A percentile compares a stretch with the other conserved stretches of the same genome.
Conservation (phyloP, 352 stramenopile species). For the Globisporangium parvum region DNA sequence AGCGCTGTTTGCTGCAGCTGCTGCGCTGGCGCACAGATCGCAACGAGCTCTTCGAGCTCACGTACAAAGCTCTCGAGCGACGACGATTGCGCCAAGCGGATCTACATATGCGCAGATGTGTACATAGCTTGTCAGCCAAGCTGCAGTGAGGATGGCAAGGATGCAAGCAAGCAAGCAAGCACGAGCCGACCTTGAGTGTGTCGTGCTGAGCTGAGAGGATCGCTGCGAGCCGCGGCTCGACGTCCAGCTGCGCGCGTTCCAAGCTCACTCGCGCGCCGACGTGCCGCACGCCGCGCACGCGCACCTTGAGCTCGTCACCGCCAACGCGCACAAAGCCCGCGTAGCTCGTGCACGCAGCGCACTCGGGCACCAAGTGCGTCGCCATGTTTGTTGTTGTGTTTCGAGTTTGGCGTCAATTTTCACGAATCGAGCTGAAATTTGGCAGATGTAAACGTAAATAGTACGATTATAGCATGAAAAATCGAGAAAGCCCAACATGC, state of each 20-base stretch:
- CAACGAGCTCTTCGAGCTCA: slow-evolving; percentile 58
- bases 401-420: too few relatives aligned
- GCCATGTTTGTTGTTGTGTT: neutral
- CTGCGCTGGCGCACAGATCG: slow-evolving; percentile 27
- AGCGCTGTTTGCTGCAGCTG: slow-evolving; percentile 12
- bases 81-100: slow-evolving; percentile 45
- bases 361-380: slow-evolving; percentile 33
- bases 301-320: slow-evolving; percentile 42
- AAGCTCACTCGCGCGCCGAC: slow-evolving; percentile 21
- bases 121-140: neutral
- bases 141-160: too few relatives aligned
- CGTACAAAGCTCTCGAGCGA: slow-evolving; percentile 42
- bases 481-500: too few relatives aligned
- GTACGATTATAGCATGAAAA: too few relatives aligned
- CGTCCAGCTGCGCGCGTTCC: slow-evolving; percentile 36
- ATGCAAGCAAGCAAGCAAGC: neutral
- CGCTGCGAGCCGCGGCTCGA: slow-evolving; percentile 41
- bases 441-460: too few relatives aligned
- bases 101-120: slow-evolving; percentile 5
- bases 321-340: slow-evolving; percentile 50
- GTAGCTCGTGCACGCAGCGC: slow-evolving; percentile 33
- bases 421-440: too few relatives aligned
- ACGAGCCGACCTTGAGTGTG: slow-evolving; percentile 36
- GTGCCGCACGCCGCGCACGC: slow-evolving; percentile 31
- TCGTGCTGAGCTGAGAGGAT: slow-evolving; percentile 33